Conservation (phyloP, 495 filamentous ascomycete species). For the Zalerion maritima region DNA sequence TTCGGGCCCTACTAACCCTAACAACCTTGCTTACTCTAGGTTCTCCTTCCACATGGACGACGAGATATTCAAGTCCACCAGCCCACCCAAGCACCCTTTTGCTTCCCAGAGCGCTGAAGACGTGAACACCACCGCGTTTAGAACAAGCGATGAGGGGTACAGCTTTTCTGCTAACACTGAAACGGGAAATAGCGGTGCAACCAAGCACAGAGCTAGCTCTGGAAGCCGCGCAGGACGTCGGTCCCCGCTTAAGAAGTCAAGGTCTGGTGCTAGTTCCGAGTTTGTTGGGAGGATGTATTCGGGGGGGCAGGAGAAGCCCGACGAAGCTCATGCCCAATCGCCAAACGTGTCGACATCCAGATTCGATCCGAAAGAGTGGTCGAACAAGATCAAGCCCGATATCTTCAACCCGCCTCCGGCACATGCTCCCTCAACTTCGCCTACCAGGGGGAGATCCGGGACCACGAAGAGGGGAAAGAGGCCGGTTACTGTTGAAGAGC, state of each 20-base stretch:
- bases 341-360: too few species aligned
- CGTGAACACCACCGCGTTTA: slow-evolving; percentile 68
- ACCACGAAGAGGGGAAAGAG: too few species aligned
- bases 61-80: slow-evolving; percentile 19
- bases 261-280: too few species aligned
- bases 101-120: slow-evolving; percentile 51
- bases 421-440: too few species aligned
- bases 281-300: too few species aligned
- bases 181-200: too few species aligned
- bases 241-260: slow-evolving; percentile 14
- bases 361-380: slow-evolving; percentile 46
- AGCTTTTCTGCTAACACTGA: too few species aligned
- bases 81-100: slow-evolving; percentile 19
- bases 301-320: too few species aligned
- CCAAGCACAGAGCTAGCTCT: slow-evolving; percentile 20
- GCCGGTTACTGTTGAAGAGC: neutral
- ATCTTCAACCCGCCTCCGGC: too few species aligned
- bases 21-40: slow-evolving; percentile 23
- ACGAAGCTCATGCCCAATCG: too few species aligned
- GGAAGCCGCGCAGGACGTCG: slow-evolving; percentile 20
- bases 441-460: too few species aligned
- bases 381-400: slow-evolving; percentile 35
- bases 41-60: slow-evolving; percentile 31
- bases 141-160: too few species aligned
- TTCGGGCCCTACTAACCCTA: slow-evolving; percentile 17